Conservation (phyloP, 371 early-diverging fungal species). For the Gilbertella persicaria region DNA sequence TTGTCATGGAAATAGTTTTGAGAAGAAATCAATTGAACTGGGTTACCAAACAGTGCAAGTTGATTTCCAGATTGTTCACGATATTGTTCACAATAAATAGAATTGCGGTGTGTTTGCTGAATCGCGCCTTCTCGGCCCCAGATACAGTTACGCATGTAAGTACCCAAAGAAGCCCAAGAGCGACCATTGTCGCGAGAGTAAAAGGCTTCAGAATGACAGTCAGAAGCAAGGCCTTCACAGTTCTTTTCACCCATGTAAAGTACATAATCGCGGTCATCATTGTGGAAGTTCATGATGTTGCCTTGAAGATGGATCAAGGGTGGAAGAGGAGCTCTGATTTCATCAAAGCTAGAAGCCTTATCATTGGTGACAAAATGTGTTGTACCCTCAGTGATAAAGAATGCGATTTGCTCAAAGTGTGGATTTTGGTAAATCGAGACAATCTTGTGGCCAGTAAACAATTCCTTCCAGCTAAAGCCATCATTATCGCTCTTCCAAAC, state of each 20-base stretch:
- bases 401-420: conserved; percentile 69
- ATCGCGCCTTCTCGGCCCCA: conserved; percentile 75
- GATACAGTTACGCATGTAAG: conserved; percentile 75
- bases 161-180: conserved; percentile 69
- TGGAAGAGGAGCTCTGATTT: conserved; percentile 55
- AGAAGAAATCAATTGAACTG: conserved; percentile 56
- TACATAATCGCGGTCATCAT: conserved; percentile 73
- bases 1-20: conserved; percentile 57
- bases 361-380: conserved; percentile 71
- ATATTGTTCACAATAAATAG: conserved; percentile 75
- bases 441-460: conserved; percentile 40
- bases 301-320: conserved; percentile 54
- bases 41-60: conserved; percentile 39
- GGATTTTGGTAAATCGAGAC: conserved; percentile 69
- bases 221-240: conserved; percentile 41
- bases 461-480: conserved; percentile 71
- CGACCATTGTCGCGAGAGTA: conserved; percentile 73
- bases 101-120: conserved; percentile 41
- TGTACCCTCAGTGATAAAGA: conserved; percentile 66
- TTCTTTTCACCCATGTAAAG: conserved; percentile 71
- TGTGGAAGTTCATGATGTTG: conserved; percentile 80
- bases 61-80: conserved; percentile 65
- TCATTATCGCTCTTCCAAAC: conserved; percentile 74
- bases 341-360: conserved; percentile 63
- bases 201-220: conserved; percentile 75